phyloP scores from a whole-genome alignment of 139 green algal genomes.

The Trebouxia sp. region DNA sequence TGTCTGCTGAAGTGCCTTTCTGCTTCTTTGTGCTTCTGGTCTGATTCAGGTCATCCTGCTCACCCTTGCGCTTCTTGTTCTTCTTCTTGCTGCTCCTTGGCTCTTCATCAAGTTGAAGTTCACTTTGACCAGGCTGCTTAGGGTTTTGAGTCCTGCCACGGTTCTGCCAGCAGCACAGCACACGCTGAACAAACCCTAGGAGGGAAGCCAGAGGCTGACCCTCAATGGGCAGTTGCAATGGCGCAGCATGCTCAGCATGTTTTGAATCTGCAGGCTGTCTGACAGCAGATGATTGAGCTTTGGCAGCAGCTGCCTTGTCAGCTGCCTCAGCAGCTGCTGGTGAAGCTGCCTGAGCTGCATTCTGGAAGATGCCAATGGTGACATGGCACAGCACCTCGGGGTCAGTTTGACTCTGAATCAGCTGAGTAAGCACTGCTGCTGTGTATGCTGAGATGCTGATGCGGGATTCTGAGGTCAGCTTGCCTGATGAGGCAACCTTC shows the following conservation, averaged over 20 bases:
- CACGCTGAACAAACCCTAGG: not conserved
- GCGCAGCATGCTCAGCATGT: slow-evolving; percentile 2
- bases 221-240: not conserved
- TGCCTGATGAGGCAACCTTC: slow-evolving; percentile 42
- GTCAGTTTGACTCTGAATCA: not conserved
- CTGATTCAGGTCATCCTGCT: not conserved
- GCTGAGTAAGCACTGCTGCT: slow-evolving; percentile 16
- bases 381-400: not conserved
- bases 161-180: not conserved
- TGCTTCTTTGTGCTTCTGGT: not conserved
- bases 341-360: not conserved
- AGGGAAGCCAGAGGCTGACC: slow-evolving; percentile 13
- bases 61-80: not conserved
- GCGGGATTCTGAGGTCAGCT: slow-evolving; percentile 36
- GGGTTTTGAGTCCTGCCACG: not conserved
- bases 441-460: slow-evolving; percentile 35
- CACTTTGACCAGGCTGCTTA: not conserved
- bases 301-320: not conserved
- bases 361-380: not conserved
- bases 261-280: not conserved
- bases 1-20: no score
- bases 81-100: no score
- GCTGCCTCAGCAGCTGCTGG: slow-evolving; percentile 27
- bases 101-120: not conserved
- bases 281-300: no score